Conservation (phyloP, 257 asterid genomes). For the Vinca minor region DNA sequence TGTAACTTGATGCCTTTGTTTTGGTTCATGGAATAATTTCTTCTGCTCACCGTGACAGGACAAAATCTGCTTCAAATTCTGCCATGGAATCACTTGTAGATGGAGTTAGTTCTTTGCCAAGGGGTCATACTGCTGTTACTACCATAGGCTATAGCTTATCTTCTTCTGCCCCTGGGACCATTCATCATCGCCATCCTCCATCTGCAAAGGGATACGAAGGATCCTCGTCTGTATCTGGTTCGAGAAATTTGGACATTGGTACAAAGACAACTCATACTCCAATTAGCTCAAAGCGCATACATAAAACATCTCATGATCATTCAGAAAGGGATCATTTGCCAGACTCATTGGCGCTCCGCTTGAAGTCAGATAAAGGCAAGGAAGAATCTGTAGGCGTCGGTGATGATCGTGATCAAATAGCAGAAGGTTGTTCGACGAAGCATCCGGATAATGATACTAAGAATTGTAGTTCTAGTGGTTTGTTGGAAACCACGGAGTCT, state of each 20-base stretch:
- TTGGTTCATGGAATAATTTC: conserved; percentile 21
- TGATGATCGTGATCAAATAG: conserved; percentile 18
- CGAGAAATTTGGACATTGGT: conserved; percentile 28
- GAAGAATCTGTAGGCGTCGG: conserved; percentile 9
- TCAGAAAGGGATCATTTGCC: conserved; percentile 12
- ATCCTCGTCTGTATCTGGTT: conserved; percentile 31
- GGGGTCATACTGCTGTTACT: conserved; percentile 31
- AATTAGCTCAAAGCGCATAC: conserved; percentile 31
- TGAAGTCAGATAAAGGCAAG: conserved; percentile 21
- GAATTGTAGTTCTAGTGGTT: conserved; percentile 25
- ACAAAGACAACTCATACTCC: conserved; percentile 25
- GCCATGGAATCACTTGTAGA: conserved; percentile 57
- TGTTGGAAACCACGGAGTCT: conserved; percentile 24
- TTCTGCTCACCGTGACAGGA: conserved; percentile 19
- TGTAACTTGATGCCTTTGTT: background rate
- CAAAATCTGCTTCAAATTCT: conserved; percentile 33
- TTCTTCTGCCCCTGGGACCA: conserved; percentile 32
- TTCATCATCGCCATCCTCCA: conserved; percentile 51
- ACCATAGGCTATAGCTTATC: conserved; percentile 28
- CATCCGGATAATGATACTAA: conserved; percentile 23
- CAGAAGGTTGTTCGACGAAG: conserved; percentile 24
- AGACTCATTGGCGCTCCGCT: conserved; percentile 7
- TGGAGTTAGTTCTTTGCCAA: conserved; percentile 48
- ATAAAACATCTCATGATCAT: conserved; percentile 28
- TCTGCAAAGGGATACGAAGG: conserved; percentile 39